These are phyloP conservation scores for Hymenoscyphus fraxineus DNA, from an alignment of 2,329 filamentous ascomycete genomes.

Conservation along the genomic window DNA sequence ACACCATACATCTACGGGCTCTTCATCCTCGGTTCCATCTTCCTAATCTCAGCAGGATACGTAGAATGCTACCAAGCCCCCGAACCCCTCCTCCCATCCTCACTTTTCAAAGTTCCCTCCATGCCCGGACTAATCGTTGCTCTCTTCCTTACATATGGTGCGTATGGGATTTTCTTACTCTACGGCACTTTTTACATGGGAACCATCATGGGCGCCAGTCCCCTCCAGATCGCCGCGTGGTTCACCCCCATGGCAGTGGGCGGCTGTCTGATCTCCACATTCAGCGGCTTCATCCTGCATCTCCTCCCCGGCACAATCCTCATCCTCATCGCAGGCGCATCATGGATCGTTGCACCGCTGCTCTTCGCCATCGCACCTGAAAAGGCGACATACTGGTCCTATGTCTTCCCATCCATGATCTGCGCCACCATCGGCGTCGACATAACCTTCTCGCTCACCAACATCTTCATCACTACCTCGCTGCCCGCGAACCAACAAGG, in stretches of 20 bases:
- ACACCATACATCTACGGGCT: slow-evolving; percentile 68
- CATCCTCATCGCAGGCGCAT: slow-evolving; percentile 48
- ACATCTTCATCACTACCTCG: slow-evolving; percentile 72
- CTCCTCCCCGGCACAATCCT: slow-evolving; percentile 50
- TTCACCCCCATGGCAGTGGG: slow-evolving; percentile 64
- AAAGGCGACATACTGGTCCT: slow-evolving; percentile 56
- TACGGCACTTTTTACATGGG: slow-evolving; percentile 65
- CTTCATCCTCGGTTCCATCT: slow-evolving; percentile 58
- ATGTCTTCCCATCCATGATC: slow-evolving; percentile 67
- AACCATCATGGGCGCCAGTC: slow-evolving; percentile 48
- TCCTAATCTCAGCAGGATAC: slow-evolving; percentile 60
- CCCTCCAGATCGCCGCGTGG: slow-evolving; percentile 57
- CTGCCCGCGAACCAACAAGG: slow-evolving; percentile 65
- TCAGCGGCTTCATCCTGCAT: slow-evolving; percentile 55
- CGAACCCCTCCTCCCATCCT: slow-evolving; percentile 65
- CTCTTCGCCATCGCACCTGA: slow-evolving; percentile 51
- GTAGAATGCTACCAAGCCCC: slow-evolving; percentile 68
- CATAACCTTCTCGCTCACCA: slow-evolving; percentile 70
- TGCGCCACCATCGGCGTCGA: slow-evolving; percentile 70
- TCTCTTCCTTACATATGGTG: slow-evolving; percentile 65
- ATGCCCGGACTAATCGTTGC: slow-evolving; percentile 61
- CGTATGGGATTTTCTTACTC: slow-evolving; percentile 64
- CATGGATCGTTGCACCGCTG: slow-evolving; percentile 49
- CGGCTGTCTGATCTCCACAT: slow-evolving; percentile 62
- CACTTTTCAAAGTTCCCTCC: slow-evolving; percentile 65